Conservation (phyloP, 2,329 filamentous ascomycete genomes). For the Coniochaeta ligniaria region DNA sequence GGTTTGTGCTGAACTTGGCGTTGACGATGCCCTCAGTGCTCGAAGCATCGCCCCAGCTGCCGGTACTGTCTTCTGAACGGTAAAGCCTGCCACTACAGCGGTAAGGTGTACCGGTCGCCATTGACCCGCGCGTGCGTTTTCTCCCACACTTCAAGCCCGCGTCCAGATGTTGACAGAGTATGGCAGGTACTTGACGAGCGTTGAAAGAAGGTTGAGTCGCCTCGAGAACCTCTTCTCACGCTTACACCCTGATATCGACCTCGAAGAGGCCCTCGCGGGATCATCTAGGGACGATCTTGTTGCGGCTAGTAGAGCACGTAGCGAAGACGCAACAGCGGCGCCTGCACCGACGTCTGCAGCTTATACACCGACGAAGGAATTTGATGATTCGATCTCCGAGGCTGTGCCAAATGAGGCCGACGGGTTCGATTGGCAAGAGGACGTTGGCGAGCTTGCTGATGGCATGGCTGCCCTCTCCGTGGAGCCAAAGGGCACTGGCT, state of each 20-base stretch:
- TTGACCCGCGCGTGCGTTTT: slow-evolving; percentile 7
- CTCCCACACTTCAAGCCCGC: neutral
- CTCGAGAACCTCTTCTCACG: slow-evolving; percentile 6
- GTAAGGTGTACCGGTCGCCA: slow-evolving; percentile 7
- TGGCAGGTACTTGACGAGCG: slow-evolving; percentile 8
- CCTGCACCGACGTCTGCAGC: neutral
- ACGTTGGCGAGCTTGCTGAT: slow-evolving; percentile 22
- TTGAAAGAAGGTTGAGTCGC: slow-evolving; percentile 6
- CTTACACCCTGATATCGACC: slow-evolving; percentile 8
- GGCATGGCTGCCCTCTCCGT: slow-evolving; percentile 28
- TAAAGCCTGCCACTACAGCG: slow-evolving; percentile 8
- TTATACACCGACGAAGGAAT: neutral
- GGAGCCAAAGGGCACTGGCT: slow-evolving; percentile 25
- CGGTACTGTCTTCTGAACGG: slow-evolving; percentile 7
- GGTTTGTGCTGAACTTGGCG: neutral
- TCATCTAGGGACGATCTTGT: neutral
- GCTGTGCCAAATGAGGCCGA: slow-evolving; percentile 20
- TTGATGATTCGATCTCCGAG: slow-evolving; percentile 14
- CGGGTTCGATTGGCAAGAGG: slow-evolving; percentile 25
- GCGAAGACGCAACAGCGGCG: neutral
- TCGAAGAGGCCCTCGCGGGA: slow-evolving; percentile 6
- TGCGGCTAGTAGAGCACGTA: neutral
- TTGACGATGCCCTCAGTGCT: slow-evolving; percentile 4
- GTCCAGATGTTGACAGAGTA: neutral
- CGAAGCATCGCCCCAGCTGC: slow-evolving; percentile 8